These are phyloP conservation scores for Stenocarpella maydis DNA, from an alignment of 2,329 filamentous ascomycete genomes.

Conservation along the genomic window DNA sequence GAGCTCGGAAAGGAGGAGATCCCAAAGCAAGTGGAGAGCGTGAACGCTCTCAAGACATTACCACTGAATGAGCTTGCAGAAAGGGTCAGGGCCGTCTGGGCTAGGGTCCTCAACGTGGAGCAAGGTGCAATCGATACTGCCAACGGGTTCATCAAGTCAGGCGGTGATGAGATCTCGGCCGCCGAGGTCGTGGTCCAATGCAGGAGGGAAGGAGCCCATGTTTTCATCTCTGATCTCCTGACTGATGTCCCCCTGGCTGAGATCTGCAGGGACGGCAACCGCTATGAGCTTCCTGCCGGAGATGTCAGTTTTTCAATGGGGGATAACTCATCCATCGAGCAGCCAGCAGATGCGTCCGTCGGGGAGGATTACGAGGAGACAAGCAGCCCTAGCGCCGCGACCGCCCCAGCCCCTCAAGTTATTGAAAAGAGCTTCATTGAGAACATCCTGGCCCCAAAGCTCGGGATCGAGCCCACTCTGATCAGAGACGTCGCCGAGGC, in stretches of 20 bases:
- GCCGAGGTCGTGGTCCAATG: constrained; percentile 54
- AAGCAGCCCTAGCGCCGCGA: constrained; percentile 27
- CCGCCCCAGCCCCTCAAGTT: constrained; percentile 33
- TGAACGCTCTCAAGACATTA: constrained; percentile 51
- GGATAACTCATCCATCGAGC: constrained; percentile 16
- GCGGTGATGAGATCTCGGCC: constrained; percentile 56
- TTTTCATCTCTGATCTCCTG: constrained; percentile 55
- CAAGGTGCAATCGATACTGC: constrained; percentile 51
- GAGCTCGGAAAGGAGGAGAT: constrained; percentile 50
- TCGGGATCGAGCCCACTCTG: constrained; percentile 51
- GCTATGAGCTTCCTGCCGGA: neutral
- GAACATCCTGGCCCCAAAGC: constrained; percentile 51
- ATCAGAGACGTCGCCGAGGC: constrained; percentile 59
- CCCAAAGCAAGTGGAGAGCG: constrained; percentile 47
- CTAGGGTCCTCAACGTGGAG: constrained; percentile 50
- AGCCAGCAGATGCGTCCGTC: neutral
- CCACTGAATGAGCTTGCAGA: constrained; percentile 58
- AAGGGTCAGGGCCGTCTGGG: constrained; percentile 58
- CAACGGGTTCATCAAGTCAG: constrained; percentile 55
- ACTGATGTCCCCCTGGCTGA: constrained; percentile 53
- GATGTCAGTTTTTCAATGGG: neutral
- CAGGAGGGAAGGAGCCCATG: constrained; percentile 50
- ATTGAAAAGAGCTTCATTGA: constrained; percentile 49
- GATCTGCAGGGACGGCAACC: constrained; percentile 46
- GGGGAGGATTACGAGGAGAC: neutral